Percentiles rank a stretch among this genome's conserved stretches.
Conservation (phyloP, 768 basidiomycete genomes). For the Lactarius deliciosus region DNA sequence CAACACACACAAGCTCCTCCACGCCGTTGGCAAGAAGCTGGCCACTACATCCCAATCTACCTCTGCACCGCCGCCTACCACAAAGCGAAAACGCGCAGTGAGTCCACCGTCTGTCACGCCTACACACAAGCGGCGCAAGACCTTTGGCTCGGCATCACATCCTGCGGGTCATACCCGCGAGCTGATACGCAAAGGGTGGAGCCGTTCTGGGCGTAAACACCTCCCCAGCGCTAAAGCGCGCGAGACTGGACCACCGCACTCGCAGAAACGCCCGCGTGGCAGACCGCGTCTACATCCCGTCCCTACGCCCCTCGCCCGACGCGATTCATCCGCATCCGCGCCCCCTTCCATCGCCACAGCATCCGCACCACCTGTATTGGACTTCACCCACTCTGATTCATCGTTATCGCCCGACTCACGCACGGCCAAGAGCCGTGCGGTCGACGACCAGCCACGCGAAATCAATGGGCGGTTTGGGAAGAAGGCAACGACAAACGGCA, state of each 20-base stretch:
- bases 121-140: slow-evolving; percentile 53
- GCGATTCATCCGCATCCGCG: background rate
- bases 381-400: slow-evolving; percentile 17
- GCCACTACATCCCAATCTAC: slow-evolving; percentile 38
- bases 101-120: slow-evolving; percentile 23
- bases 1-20: slow-evolving; percentile 50
- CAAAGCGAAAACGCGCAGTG: slow-evolving; percentile 27
- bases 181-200: slow-evolving; percentile 31
- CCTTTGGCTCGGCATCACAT: slow-evolving; percentile 10
- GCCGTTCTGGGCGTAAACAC: slow-evolving; percentile 37
- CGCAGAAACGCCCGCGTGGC: slow-evolving; percentile 28
- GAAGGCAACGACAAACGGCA: slow-evolving; percentile 52
- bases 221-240: slow-evolving; percentile 37
- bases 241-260: slow-evolving; percentile 34
- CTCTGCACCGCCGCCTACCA: slow-evolving; percentile 27
- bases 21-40: slow-evolving; percentile 56
- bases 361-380: slow-evolving; percentile 18
- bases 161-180: slow-evolving; percentile 29
- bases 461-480: slow-evolving; percentile 67
- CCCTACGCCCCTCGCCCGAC: slow-evolving; percentile 9
- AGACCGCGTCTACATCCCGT: slow-evolving; percentile 21
- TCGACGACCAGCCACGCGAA: slow-evolving; percentile 58
- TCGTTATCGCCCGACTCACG: slow-evolving; percentile 17
- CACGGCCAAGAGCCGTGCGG: slow-evolving; percentile 46
- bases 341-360: background rate